phyloP scores from a whole-genome alignment of 352 stramenopile genomes.

The Phytophthora gonapodyides region DNA sequence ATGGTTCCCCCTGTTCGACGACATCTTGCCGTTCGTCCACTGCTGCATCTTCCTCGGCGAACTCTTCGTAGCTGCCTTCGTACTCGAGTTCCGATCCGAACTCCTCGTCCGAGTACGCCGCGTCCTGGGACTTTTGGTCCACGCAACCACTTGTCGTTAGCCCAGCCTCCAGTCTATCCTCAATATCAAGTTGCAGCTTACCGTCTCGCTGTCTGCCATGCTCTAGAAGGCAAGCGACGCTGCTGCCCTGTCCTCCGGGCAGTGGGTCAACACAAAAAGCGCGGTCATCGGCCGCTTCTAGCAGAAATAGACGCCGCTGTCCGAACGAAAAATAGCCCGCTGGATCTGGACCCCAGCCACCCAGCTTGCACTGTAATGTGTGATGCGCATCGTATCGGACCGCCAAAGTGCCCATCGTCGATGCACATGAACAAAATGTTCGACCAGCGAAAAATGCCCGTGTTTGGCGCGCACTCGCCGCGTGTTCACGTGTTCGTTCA shows the following conservation, averaged over 20 bases:
- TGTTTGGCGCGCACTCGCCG: neutral
- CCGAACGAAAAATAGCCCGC: neutral
- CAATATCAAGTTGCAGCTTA: neutral
- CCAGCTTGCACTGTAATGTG: too few relatives aligned
- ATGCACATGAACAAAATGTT: neutral
- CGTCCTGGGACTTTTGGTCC: conserved; percentile 20
- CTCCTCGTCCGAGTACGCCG: conserved; percentile 58
- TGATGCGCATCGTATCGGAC: too few relatives aligned
- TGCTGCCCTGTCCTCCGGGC: too few relatives aligned
- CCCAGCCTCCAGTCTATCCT: neutral
- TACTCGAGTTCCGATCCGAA: conserved; percentile 36
- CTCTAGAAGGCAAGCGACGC: neutral
- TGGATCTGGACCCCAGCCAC: too few relatives aligned
- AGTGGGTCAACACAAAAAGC: conserved; percentile 1
- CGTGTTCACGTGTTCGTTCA: neutral
- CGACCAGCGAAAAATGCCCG: neutral
- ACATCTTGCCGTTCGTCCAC: neutral
- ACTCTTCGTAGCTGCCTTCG: conserved; percentile 28
- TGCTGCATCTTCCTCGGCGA: conserved; percentile 25
- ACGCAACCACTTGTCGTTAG: neutral
- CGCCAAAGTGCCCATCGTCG: too few relatives aligned
- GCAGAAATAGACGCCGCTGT: neutral
- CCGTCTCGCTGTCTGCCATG: conserved; percentile 24
- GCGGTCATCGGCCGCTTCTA: neutral
- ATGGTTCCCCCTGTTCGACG: neutral